These are phyloP conservation scores for Dipodascus geniculatus DNA, from an alignment of 805 yeast species.

Conservation along the genomic window DNA sequence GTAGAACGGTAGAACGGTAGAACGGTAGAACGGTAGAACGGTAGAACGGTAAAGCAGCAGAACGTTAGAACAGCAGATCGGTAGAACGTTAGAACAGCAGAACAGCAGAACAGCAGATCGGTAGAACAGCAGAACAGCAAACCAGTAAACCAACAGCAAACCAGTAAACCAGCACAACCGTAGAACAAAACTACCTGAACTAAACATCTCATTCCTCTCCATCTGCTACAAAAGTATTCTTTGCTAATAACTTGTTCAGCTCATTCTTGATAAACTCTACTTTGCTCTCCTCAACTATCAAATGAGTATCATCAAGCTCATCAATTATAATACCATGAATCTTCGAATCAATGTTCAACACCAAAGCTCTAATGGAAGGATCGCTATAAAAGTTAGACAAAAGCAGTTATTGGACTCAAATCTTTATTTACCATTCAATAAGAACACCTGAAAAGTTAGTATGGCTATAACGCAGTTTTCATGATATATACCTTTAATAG, in stretches of 20 bases:
- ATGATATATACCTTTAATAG: not conserved
- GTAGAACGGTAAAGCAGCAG: too few relatives aligned
- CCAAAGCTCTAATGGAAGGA: conserved; percentile 83
- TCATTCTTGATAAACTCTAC: conserved; percentile 69
- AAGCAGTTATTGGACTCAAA: not conserved
- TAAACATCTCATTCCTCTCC: too few relatives aligned
- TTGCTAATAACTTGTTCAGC: conserved; percentile 60
- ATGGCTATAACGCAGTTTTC: too few relatives aligned
- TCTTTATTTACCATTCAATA: conserved; percentile 22
- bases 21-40: too few relatives aligned
- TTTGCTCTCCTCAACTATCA: conserved; percentile 66
- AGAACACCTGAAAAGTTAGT: conserved; percentile 21
- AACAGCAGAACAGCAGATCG: too few relatives aligned
- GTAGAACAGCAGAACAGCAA: too few relatives aligned
- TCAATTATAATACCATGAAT: conserved; percentile 60
- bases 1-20: too few relatives aligned
- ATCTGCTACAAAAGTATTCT: conserved; percentile 80
- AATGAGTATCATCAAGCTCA: conserved; percentile 86
- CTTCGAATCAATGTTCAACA: conserved; percentile 68
- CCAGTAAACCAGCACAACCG: too few relatives aligned
- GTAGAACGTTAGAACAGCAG: too few relatives aligned
- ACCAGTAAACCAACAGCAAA: too few relatives aligned
- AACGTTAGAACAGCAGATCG: too few relatives aligned
- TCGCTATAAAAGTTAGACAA: conserved; percentile 37
- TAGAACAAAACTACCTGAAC: too few relatives aligned